phyloP scores from a whole-genome alignment of 2,329 filamentous ascomycete genomes.

The Aspergillus sp. region DNA sequence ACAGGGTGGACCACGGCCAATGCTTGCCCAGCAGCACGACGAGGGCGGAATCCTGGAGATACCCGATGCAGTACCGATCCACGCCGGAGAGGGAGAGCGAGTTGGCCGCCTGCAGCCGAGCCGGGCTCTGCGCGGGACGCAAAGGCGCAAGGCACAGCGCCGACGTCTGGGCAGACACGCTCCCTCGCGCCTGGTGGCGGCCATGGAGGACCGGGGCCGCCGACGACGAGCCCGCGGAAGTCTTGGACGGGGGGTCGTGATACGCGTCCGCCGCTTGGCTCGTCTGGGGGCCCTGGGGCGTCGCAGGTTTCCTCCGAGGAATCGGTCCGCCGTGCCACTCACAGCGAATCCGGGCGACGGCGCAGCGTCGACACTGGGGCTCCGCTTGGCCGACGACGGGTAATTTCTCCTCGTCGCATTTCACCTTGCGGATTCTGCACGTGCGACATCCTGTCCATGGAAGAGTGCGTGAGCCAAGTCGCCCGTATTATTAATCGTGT shows the following conservation, averaged over 20 bases:
- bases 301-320: constrained; percentile 11
- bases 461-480: not conserved
- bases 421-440: constrained; percentile 30
- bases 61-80: constrained; percentile 24
- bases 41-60: constrained; percentile 23
- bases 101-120: constrained; percentile 20
- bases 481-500: not conserved
- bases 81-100: constrained; percentile 20
- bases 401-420: constrained; percentile 30
- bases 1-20: constrained; percentile 28
- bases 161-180: not conserved
- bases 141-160: not conserved
- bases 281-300: constrained; percentile 7
- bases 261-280: not conserved
- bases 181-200: no score
- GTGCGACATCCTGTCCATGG: constrained; percentile 24
- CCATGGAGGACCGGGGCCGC: no score
- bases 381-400: constrained; percentile 15
- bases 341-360: constrained; percentile 21
- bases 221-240: not conserved
- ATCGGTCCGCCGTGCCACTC: constrained; percentile 27
- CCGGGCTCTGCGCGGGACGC: constrained; percentile 8
- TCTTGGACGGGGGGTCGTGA: not conserved
- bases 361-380: constrained; percentile 25
- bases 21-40: constrained; percentile 27